Conservation (phyloP, 2,329 filamentous ascomycete species). For the Dendrostoma leiphaemia region DNA sequence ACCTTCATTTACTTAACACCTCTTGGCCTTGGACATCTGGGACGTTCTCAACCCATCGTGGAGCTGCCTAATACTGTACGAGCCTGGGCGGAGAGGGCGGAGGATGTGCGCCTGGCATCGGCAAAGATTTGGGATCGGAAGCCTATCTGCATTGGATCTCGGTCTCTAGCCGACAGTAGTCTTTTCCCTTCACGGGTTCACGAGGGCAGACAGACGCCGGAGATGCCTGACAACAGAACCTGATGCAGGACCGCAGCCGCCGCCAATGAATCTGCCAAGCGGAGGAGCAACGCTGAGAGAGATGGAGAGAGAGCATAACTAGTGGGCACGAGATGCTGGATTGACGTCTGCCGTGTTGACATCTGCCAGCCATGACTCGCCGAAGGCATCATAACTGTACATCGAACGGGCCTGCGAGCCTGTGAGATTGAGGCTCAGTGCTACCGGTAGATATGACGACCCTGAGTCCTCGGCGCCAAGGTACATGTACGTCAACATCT, state of each 20-base stretch:
- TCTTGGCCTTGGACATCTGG: too few species aligned
- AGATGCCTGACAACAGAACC: not conserved
- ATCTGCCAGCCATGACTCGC: not conserved
- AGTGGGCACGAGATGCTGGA: too few species aligned
- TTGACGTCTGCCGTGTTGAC: too few species aligned
- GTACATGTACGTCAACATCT: not conserved
- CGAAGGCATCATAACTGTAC: constrained; percentile 3
- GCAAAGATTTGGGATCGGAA: not conserved
- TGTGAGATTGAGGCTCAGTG: constrained; percentile 2
- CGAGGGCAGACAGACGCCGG: not conserved
- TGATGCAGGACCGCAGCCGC: constrained; percentile 11
- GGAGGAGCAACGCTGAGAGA: not conserved
- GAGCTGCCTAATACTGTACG: too few species aligned
- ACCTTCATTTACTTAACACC: too few species aligned
- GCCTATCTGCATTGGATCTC: not conserved
- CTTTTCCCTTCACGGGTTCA: too few species aligned
- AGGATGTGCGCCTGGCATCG: not conserved
- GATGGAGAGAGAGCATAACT: too few species aligned
- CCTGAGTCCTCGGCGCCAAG: constrained; percentile 5
- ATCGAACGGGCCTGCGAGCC: too few species aligned
- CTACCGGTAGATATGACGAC: constrained; percentile 7
- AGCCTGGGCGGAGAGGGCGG: not conserved
- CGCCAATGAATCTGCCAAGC: constrained; percentile 6
- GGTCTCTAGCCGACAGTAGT: not conserved
- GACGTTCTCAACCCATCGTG: too few species aligned